Conservation (phyloP, 352 stramenopile genomes). For the Globisporangium canariense region DNA sequence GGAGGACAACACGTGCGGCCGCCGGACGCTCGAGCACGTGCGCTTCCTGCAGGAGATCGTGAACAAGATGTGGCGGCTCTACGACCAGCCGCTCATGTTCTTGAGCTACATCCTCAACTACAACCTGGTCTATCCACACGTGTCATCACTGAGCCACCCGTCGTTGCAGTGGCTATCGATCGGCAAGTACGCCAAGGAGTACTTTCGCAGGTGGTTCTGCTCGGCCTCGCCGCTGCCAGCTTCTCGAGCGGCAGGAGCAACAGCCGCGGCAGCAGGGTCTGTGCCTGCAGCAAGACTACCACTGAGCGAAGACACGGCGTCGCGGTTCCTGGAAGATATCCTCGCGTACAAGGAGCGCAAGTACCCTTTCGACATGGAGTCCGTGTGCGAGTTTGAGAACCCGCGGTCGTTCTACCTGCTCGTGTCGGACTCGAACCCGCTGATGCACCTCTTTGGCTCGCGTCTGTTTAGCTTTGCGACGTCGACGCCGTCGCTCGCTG, state of each 20-base stretch:
- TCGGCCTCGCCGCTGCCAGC: conserved; percentile 5
- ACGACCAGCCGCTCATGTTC: conserved; percentile 69
- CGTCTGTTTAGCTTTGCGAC: conserved; percentile 72
- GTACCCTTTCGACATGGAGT: conserved; percentile 70
- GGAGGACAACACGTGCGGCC: conserved; percentile 51
- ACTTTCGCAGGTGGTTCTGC: conserved; percentile 74
- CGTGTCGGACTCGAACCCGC: conserved; percentile 67
- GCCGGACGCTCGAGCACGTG: conserved; percentile 49
- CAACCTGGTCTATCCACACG: conserved; percentile 47
- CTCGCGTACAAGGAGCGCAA: conserved; percentile 74
- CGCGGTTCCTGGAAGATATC: conserved; percentile 71
- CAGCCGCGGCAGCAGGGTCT: no score
- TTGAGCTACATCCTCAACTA: conserved; percentile 76
- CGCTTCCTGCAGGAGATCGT: conserved; percentile 55
- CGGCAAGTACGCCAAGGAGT: conserved; percentile 74
- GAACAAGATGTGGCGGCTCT: conserved; percentile 72
- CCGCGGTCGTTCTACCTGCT: conserved; percentile 72
- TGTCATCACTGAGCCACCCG: conserved; percentile 45
- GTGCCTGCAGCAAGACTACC: background rate
- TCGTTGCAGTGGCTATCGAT: conserved; percentile 72
- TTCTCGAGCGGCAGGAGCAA: conserved; percentile 5
- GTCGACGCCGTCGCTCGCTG: conserved; percentile 39
- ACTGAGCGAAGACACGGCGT: conserved; percentile 52
- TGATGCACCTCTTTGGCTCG: conserved; percentile 75
- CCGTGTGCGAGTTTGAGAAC: conserved; percentile 75